Evolutionary conservation across 2,329 filamentous ascomycete genomes (phyloP).

Genomic region (Monilinia fructicola): DNA sequence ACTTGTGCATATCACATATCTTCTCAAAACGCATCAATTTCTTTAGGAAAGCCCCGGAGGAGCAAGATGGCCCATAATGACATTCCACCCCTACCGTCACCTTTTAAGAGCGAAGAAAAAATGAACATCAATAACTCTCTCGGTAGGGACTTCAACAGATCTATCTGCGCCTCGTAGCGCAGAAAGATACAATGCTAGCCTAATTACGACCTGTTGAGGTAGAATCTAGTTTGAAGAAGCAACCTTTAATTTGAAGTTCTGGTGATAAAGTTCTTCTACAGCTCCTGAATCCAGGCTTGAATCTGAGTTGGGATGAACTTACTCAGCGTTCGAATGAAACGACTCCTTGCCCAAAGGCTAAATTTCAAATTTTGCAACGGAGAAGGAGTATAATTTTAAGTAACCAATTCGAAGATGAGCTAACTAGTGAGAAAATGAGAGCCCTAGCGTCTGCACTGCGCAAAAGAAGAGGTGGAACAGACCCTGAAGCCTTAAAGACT

Average conservation of each 20-base stretch:
- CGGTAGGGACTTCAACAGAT: no score
- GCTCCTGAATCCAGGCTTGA: not conserved
- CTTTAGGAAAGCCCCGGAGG: not conserved
- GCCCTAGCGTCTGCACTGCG: no score
- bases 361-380: no score
- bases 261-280: not conserved
- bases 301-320: not conserved
- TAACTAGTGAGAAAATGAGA: no score
- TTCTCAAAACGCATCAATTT: not conserved
- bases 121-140: not conserved
- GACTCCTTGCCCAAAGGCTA: no score
- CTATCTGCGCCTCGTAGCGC: not conserved
- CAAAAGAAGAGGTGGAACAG: no score
- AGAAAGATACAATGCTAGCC: not conserved
- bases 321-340: not conserved
- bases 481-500: no score
- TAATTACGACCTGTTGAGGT: not conserved
- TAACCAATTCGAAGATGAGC: no score
- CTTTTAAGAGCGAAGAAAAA: not conserved
- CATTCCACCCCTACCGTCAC: not conserved
- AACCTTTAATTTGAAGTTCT: not conserved
- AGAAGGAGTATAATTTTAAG: no score
- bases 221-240: not conserved
- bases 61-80: not conserved
- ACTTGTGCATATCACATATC: not conserved